Evolutionary conservation across 805 yeast genomes (phyloP).

Genomic region (Saturnispora halmiae): DNA sequence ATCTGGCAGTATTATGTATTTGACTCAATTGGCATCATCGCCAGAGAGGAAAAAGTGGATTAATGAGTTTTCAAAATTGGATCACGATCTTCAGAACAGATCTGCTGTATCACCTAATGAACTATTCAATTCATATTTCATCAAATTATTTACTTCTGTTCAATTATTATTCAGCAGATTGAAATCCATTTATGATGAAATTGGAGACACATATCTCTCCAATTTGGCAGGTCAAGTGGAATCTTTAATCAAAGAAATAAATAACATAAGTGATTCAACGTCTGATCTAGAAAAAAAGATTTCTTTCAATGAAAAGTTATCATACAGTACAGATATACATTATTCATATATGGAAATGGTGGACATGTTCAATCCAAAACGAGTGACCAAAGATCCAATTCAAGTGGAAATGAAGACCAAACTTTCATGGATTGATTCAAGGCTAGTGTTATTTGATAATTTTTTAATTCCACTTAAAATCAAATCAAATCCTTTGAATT

Average conservation of each 20-base stretch:
- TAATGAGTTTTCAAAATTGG: constrained; percentile 13
- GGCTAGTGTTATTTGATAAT: constrained; percentile 34
- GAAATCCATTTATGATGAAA: constrained; percentile 19
- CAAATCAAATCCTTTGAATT: constrained; percentile 11
- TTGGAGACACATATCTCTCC: constrained; percentile 12
- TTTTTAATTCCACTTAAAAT: constrained; percentile 21
- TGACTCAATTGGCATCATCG: constrained; percentile 23
- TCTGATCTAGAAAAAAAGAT: constrained; percentile 27
- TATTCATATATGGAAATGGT: constrained; percentile 26
- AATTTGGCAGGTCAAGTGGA: constrained; percentile 16
- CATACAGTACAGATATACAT: constrained; percentile 21
- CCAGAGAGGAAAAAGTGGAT: constrained; percentile 23
- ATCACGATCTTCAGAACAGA: constrained; percentile 19
- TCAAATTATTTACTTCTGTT: constrained; percentile 26
- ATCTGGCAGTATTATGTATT: constrained; percentile 24
- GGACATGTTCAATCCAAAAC: constrained; percentile 23
- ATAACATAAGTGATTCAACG: constrained; percentile 24
- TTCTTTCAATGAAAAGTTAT: constrained; percentile 24
- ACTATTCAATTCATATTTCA: constrained; percentile 25
- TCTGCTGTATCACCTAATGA: constrained; percentile 24
- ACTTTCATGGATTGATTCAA: constrained; percentile 35
- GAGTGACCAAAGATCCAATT: constrained; percentile 22
- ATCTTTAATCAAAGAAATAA: constrained; percentile 18
- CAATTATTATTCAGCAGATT: constrained; percentile 21
- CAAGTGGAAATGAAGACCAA: constrained; percentile 17